phyloP scores from a whole-genome alignment of 2,329 filamentous ascomycete species.

The Epicoccum nigrum region DNA sequence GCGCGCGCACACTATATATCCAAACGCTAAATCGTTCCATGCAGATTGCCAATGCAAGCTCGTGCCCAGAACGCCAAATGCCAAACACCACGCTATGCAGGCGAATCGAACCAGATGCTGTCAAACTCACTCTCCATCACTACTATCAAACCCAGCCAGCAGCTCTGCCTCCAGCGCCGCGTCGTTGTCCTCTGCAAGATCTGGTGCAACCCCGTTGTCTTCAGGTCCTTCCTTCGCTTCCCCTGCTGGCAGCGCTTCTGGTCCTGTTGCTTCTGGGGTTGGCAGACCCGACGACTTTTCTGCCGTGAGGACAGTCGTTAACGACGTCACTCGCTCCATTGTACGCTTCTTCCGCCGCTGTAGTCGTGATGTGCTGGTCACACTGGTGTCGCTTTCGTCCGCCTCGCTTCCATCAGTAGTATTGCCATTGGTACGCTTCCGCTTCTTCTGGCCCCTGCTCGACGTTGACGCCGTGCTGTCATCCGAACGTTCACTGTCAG shows the following conservation, averaged over 20 bases:
- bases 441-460: slow-evolving; percentile 40
- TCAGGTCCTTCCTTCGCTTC: slow-evolving; percentile 52
- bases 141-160: slow-evolving; percentile 49
- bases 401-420: slow-evolving; percentile 45
- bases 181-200: slow-evolving; percentile 61
- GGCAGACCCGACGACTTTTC: slow-evolving; percentile 50
- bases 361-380: slow-evolving; percentile 47
- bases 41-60: slow-evolving; percentile 21
- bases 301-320: slow-evolving; percentile 51
- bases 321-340: slow-evolving; percentile 53
- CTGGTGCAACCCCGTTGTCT: slow-evolving; percentile 36
- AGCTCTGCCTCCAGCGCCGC: slow-evolving; percentile 52
- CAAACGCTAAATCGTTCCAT: slow-evolving; percentile 8
- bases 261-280: slow-evolving; percentile 48
- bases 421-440: slow-evolving; percentile 41
- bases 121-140: slow-evolving; percentile 24
- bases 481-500: slow-evolving; percentile 44
- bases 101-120: slow-evolving; percentile 25
- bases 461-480: slow-evolving; percentile 30
- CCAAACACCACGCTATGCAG: slow-evolving; percentile 49
- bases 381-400: slow-evolving; percentile 50
- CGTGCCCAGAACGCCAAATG: slow-evolving; percentile 33
- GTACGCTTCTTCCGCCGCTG: slow-evolving; percentile 57
- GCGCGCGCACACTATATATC: slow-evolving; percentile 7
- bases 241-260: slow-evolving; percentile 42